Conservation (phyloP, 2,329 filamentous ascomycete genomes). For the Fusarium sp. region DNA sequence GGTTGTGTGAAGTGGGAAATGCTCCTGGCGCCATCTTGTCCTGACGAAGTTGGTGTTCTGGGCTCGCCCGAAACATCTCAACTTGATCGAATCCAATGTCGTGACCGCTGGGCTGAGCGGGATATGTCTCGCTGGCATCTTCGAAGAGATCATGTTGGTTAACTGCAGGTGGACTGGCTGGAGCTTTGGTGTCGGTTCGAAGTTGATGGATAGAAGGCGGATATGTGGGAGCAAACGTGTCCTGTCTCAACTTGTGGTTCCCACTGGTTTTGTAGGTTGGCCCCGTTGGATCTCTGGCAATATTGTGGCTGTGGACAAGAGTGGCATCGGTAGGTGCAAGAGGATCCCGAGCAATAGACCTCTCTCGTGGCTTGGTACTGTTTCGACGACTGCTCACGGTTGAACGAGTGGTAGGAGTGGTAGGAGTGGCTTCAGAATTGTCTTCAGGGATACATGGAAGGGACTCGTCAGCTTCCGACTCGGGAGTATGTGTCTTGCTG, state of each 20-base stretch:
- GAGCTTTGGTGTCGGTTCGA: slow-evolving; percentile 27
- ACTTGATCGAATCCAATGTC: slow-evolving; percentile 24
- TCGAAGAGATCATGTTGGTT: slow-evolving; percentile 29
- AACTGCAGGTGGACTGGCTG: slow-evolving; percentile 21
- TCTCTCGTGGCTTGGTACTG: slow-evolving; percentile 22
- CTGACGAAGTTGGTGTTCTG: slow-evolving; percentile 33
- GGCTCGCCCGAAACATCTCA: slow-evolving; percentile 12
- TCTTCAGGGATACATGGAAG: slow-evolving; percentile 40
- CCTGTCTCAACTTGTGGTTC: slow-evolving; percentile 19
- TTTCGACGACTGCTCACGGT: neutral
- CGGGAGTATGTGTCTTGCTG: slow-evolving; percentile 10
- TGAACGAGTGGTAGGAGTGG: slow-evolving; percentile 2
- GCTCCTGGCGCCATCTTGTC: slow-evolving; percentile 16
- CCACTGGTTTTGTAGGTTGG: neutral
- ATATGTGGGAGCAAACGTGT: slow-evolving; percentile 16
- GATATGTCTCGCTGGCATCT: slow-evolving; percentile 12
- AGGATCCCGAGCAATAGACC: slow-evolving; percentile 26
- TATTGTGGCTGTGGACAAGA: neutral
- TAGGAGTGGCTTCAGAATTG: slow-evolving; percentile 19
- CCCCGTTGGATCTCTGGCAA: slow-evolving; percentile 24
- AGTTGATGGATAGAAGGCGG: slow-evolving; percentile 32
- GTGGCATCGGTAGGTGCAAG: slow-evolving; percentile 23
- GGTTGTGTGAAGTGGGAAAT: slow-evolving; percentile 24
- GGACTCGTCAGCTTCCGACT: neutral
- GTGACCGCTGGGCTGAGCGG: slow-evolving; percentile 11